Evolutionary conservation across 768 basidiomycete species (phyloP), one percentile per base, ranked within the genome.

Genomic region (Tulasnella sp.): DNA sequence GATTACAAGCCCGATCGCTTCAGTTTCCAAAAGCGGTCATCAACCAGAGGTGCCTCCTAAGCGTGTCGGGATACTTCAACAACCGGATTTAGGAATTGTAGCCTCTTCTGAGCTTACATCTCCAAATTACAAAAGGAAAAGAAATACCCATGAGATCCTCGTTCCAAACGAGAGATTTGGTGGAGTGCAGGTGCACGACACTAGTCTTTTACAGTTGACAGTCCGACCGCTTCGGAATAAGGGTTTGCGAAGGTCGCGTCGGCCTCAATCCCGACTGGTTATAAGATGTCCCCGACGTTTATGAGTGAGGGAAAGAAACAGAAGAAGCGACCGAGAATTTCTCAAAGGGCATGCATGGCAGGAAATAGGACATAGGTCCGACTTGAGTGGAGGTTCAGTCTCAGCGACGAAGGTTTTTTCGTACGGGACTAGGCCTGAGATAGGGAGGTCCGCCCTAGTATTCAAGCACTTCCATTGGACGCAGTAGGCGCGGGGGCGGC

Each of bases 191-290:
- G 58, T 62, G 62, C 62, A 68, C 62, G 34, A 68, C 27, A 34
- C 62, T 68, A 68, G 62, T 68, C 62, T 68, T 68, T 68, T 68
- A 68, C 62, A 68, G 62, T 68, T 68, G 62, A 12, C 31, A 68
- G 62, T 68, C 62, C 62, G 62, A 68, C 62, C 62, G 62, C 62
- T 68, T 68, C 62, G 62, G 62, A 68, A 68, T 68, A 27, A 68
- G 62, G 62, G 62, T 68, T 36, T 68, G 24, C 31, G 62, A 68
- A 68, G 62, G 16, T 68, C 31, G 62, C 34, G 62, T 10, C 62
- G 62, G 62, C 10, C 8, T 27, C 62, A 27, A 68, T 36, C 62
- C 62, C 62, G 62, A 68, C 62, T 68, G 62, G 62, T 27, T 68
- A 34, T 24, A 3, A 68, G 62, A 8, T 68, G 7, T 14, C 27